phyloP scores from a whole-genome alignment of 2,329 filamentous ascomycete species.

The Colletotrichum sp. region DNA sequence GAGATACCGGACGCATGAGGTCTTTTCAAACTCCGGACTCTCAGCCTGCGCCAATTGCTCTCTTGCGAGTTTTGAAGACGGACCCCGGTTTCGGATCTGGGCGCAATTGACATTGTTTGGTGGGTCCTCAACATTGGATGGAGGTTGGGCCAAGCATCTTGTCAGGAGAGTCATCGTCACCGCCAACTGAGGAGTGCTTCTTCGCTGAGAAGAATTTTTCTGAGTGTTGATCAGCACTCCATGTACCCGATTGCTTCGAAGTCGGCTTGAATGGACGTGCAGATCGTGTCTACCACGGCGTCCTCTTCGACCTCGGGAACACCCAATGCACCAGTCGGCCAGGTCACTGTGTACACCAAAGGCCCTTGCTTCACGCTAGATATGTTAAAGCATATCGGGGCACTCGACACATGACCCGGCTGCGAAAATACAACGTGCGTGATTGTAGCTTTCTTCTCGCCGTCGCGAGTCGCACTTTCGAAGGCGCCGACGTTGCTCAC shows the following conservation, averaged over 20 bases:
- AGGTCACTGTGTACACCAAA: slow-evolving; percentile 43
- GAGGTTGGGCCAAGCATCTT: neutral
- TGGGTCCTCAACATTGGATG: neutral
- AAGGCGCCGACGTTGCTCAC: slow-evolving; percentile 50
- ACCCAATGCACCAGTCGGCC: slow-evolving; percentile 47
- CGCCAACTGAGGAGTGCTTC: neutral
- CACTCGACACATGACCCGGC: slow-evolving; percentile 42
- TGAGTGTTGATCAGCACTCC: neutral
- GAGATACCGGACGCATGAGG: neutral
- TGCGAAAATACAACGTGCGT: slow-evolving; percentile 47
- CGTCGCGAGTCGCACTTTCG: slow-evolving; percentile 21
- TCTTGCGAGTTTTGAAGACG: neutral
- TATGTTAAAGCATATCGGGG: slow-evolving; percentile 45
- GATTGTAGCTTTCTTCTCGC: slow-evolving; percentile 24
- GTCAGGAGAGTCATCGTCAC: neutral
- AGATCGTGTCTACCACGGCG: slow-evolving; percentile 9
- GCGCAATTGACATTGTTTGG: neutral
- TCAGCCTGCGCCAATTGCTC: neutral
- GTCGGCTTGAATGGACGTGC: slow-evolving; percentile 4
- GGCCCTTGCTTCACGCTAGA: slow-evolving; percentile 42
- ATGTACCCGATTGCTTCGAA: neutral
- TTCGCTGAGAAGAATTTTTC: neutral
- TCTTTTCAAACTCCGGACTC: neutral
- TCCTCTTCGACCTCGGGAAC: slow-evolving; percentile 33
- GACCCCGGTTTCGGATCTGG: neutral